Evolutionary conservation across 192 early-diverging fungal genomes (phyloP), one percentile per base, ranked within the genome.

Genomic region (Coemansia sp.): DNA sequence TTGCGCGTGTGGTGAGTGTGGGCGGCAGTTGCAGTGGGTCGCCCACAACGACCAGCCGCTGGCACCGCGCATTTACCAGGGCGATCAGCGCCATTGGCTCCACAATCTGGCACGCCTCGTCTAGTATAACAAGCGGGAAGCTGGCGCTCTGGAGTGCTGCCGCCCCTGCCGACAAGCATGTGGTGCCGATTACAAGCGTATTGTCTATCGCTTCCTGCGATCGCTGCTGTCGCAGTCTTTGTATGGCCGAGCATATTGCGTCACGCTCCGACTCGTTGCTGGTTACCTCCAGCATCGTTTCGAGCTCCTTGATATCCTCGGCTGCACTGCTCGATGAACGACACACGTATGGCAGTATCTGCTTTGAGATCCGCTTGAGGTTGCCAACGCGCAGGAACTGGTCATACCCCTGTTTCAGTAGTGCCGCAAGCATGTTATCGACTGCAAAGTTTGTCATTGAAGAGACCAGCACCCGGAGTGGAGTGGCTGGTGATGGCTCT

Each of bases 31-130:
- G 95, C 15, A 85, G 62, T 11, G 95, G 95, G 71, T 98, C 95
- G 3, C 95, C 95, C 38, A 98, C 89, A 41, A 98, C 78, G 32
- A 98, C 81, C 10, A 91, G 63, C 15, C 87, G 75, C 19, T 84
- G 76, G 38, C 85, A 85, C 5, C 76, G 61, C 19, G 93, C 89
- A 21, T 86, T 76, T 15, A 82, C 72, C 53, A 97, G 68, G 0
- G 95, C 94, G 0, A 98, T 85, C 69, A 98, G 77, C 0, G 91
- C 89, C 85, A 97, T 86, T 0, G 95, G 93, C 68, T 98, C 95
- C 40, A 91, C 88, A 56, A 97, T 87, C 74, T 97, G 93, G 40
- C 88, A 91, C 7, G 89, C 89, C 71, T 97, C 95, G 68, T 98
- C 95, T 13, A 98, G 76, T 15, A 98, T 87, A 6, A 94, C 84